Conservation (phyloP, 768 basidiomycete genomes). For the Suillus alpinus region DNA sequence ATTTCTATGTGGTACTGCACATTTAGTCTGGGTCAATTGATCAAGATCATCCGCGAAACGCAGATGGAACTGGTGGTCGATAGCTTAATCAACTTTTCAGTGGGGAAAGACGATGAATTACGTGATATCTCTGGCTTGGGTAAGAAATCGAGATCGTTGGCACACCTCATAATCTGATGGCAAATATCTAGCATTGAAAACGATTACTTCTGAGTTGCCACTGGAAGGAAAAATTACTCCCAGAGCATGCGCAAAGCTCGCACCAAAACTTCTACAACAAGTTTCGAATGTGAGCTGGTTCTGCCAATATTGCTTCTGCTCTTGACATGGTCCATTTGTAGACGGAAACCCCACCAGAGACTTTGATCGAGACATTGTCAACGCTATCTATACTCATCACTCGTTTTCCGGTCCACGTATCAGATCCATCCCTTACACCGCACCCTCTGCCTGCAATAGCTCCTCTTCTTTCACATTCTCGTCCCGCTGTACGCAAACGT, state of each 20-base stretch:
- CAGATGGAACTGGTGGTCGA: constrained; percentile 89
- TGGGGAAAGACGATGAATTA: constrained; percentile 86
- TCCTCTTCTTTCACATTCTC: constrained; percentile 68
- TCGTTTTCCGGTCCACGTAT: constrained; percentile 73
- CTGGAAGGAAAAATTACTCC: constrained; percentile 75
- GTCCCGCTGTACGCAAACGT: constrained; percentile 89
- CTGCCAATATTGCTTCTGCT: background rate
- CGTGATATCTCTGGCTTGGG: constrained; percentile 93
- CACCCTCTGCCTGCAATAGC: constrained; percentile 66
- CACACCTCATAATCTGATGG: background rate
- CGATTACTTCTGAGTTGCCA: constrained; percentile 88
- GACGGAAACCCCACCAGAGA: constrained; percentile 73
- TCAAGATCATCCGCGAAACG: constrained; percentile 80
- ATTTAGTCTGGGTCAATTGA: constrained; percentile 79
- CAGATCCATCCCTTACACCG: constrained; percentile 48
- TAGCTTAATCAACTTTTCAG: constrained; percentile 81
- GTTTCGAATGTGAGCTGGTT: constrained; percentile 60
- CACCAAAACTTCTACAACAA: constrained; percentile 79
- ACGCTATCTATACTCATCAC: constrained; percentile 87
- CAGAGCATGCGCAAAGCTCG: constrained; percentile 79
- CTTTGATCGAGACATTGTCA: constrained; percentile 77
- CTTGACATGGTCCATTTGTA: constrained; percentile 24
- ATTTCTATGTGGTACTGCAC: background rate
- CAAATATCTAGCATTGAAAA: constrained; percentile 73
- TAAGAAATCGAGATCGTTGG: constrained; percentile 26